Evolutionary conservation across 2,329 filamentous ascomycete genomes (phyloP).

Genomic region (Aspergillus sp.): DNA sequence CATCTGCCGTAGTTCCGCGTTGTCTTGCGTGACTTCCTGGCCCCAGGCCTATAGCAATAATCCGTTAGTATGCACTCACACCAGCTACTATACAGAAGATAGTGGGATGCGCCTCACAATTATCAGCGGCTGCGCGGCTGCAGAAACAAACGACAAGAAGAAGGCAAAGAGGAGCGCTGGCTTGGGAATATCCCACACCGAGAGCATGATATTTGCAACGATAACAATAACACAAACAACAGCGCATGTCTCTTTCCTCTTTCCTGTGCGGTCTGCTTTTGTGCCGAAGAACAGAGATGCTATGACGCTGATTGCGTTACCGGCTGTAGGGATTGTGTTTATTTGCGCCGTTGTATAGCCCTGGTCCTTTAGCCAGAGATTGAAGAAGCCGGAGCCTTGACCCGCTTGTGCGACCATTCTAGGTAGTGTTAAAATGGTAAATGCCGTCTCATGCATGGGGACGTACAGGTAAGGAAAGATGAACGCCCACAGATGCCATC

Average conservation of each 20-base stretch:
- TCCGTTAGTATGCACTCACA: no score
- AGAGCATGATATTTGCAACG: neutral
- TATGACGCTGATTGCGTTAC: neutral
- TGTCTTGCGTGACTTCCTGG: neutral
- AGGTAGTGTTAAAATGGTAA: neutral
- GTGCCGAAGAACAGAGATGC: neutral
- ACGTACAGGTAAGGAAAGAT: neutral
- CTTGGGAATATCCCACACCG: neutral
- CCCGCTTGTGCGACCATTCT: neutral
- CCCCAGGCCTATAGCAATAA: neutral
- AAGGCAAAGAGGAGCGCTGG: neutral
- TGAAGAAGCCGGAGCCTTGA: neutral
- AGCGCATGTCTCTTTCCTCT: neutral
- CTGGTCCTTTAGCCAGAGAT: neutral
- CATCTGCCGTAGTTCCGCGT: neutral
- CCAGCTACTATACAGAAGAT: no score
- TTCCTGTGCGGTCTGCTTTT: neutral
- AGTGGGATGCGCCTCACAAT: neutral
- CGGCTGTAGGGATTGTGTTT: neutral
- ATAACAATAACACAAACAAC: neutral
- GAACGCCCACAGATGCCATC: neutral
- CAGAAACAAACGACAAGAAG: neutral
- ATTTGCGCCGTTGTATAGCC: neutral
- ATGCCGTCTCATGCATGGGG: no score
- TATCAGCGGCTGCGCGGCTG: neutral